Base-by-base conservation (phyloP, 345 rosid genomes). In the Gossypium stocksii region DNA sequence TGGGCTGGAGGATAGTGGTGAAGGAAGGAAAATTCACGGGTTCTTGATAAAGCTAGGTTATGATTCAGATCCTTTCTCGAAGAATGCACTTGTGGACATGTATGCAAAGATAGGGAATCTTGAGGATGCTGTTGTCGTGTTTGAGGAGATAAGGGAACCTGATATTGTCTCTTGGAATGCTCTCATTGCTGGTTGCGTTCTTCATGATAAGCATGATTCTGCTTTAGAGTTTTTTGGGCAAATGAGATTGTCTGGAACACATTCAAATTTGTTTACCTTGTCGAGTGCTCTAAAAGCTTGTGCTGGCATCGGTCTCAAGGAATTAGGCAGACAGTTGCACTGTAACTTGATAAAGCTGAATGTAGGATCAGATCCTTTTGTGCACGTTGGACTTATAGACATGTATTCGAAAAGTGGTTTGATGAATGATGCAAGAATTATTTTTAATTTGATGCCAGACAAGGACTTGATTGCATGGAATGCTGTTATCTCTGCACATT, bases 111-210 rank as follows among this genome's bases (percentile, higher is more conserved):
- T 80, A 20, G 85, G 88, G 51, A 59, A 49, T 69, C 82, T 86
- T 67, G 83, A 82, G 20, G 88, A 83, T 66, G 80, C 91, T 7
- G 57, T 81, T 45, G 3, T 59, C 62, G 79, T 80, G 72, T 87
- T 89, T 73, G 38, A 83, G 70, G 84, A 80, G 66, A 89, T 89
- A 49, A 45, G 46, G 1, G 58, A 73, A 78, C 88, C 91, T n/a
- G 89, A 86, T 75, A 77, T 87, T 66, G 88, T 89, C 76, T 83
- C 89, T 48, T 89, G 93, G 91, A 89, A 87, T 81, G 87, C 93
- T 72, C 69, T 86, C 59, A 87, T 86, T 67, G 89, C 88, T 12
- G 88, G 91, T 52, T 87, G 89, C 73, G 86, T 85, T 72, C 86
- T 83, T 63, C 87, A 80, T 51, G 85, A 78, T 75, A 41, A 77